Evolutionary conservation across 2,329 filamentous ascomycete genomes (phyloP), one percentile per base, ranked within the genome.

Genomic region (Cryphonectria naterciae): DNA sequence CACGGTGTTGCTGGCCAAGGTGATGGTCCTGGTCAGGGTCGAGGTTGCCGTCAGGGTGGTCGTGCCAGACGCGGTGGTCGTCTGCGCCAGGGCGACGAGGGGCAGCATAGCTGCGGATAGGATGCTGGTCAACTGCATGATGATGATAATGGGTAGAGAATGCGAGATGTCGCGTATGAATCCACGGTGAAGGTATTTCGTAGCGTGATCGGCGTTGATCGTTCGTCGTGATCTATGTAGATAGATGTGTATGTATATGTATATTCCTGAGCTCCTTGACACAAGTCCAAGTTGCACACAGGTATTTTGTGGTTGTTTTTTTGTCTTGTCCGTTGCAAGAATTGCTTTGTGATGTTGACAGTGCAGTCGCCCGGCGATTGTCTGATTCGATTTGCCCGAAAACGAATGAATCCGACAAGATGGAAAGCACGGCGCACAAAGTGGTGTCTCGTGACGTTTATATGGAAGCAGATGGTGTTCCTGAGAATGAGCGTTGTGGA

Each of bases 101-200:
- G 88, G 87, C 77, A 90, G 82, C 73, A 85, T 77, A 73, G 82
- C 78, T 72, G 84, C 83, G 72, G 86, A 78, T 76, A 85, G 70
- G 72, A 89, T 75, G 41, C 83, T 79, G 63, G 80, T 79, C 75
- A 85, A 74, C 73, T 82, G 83, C 83, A 85, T 85, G 74, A 56
- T 63, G 73, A 60, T 32, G 28, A 32, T 32, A 72, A 60, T 74
- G 62, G 62, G 41, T 58, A 67, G 63, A 46, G 67, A 41, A 43
- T 52, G 43, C 61, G 58, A 54, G n/a, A 35, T 28, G 41, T 70
- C 39, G 43, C 56, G 71, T 67, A 65, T 66, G 56, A 68, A 73
- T 65, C 61, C 70, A 70, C 67, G 69, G 63, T 72, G 69, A 66
- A 67, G 17, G 64, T 8, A 58, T 62, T 65, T 25, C n/a, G 62